Evolutionary conservation across 192 early-diverging fungal genomes (phyloP), one percentile per base, ranked within the genome.

Genomic region (Linnemannia exigua): DNA sequence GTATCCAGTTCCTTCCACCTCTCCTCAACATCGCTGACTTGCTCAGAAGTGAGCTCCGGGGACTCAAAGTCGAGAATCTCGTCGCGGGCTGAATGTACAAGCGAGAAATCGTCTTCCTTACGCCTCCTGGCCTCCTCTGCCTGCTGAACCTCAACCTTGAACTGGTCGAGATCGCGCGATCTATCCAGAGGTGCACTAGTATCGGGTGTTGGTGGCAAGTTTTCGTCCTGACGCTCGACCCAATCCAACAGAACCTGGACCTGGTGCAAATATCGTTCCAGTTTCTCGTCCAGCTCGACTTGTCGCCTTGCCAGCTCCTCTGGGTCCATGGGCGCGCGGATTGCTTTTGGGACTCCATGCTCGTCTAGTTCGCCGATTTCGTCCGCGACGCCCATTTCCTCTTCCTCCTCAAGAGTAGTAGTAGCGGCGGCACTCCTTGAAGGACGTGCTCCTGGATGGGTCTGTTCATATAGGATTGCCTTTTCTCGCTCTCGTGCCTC

Each of bases 401-500:
- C 54, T 5, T 74, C 76, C 2, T 35, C 31, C 5, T 48, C 20
- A 17, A 33, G 25, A 36, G 25, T 38, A 9, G 66, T 3, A 16
- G 16, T 20, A 22, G 51, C n/a, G 20, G 76, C 20, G 17, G 37
- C 19, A 15, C n/a, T 79, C 35, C 77, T 67, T 9, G 22, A 22
- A 2, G 19, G 47, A 7, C n/a, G 41, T 5, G 41, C 38, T 15
- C 66, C 82, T 37, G 70, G 51, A 8, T 31, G 31, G 7, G 76
- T 54, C 46, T 80, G 75, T 31, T 63, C 58, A 41, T 80, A 69
- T 1, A 80, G 75, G 52, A 52, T 48, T 6, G 84, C 79, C 36
- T 69, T 61, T 77, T 86, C 84, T 25, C 84, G 84, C 20, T 86
- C 84, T 37, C 78, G 78, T 54, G 76, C 74, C 41, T 86, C 84